These are phyloP conservation scores for Exophiala lecanii-corni DNA, from an alignment of 2,329 filamentous ascomycete species.

Conservation along the genomic window DNA sequence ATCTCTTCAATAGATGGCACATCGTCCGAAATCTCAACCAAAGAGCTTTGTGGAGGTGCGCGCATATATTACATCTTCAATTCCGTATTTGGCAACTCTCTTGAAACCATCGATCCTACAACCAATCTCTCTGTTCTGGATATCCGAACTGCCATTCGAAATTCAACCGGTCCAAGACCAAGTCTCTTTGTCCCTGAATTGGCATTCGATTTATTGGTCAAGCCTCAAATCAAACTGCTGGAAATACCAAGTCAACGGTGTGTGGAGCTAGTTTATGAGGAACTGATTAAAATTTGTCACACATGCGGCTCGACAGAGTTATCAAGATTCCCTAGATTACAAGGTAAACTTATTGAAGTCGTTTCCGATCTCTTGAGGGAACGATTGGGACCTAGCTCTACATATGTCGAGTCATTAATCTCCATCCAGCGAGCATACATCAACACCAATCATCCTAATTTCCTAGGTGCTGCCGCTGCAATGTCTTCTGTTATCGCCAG, in stretches of 20 bases:
- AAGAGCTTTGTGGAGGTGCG: conserved; percentile 90
- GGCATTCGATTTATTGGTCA: conserved; percentile 94
- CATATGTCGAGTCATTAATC: conserved; percentile 93
- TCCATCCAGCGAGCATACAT: conserved; percentile 97
- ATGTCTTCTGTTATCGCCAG: conserved; percentile 96
- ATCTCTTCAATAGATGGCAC: conserved; percentile 98
- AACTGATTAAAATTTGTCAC: conserved; percentile 98
- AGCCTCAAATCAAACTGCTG: conserved; percentile 95
- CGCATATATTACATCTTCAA: conserved; percentile 99
- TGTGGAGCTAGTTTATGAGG: conserved; percentile 96
- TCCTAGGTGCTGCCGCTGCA: conserved; percentile 89
- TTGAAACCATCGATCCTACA: conserved; percentile 94
- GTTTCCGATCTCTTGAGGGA: conserved; percentile 94
- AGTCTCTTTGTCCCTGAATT: conserved; percentile 97
- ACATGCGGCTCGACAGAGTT: conserved; percentile 95
- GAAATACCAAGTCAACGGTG: conserved; percentile 94
- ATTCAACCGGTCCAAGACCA: conserved; percentile 91
- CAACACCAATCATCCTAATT: conserved; percentile 99
- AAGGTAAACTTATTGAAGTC: conserved; percentile 96
- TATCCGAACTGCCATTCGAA: conserved; percentile 94
- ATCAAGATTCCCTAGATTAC: conserved; percentile 82
- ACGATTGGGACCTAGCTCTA: conserved; percentile 80
- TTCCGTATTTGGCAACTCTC: conserved; percentile 92
- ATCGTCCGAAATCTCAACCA: conserved; percentile 96
- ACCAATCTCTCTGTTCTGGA: conserved; percentile 91